phyloP scores from a whole-genome alignment of 1,284 basidiomycete species.

The Rhizoctonia solani region DNA sequence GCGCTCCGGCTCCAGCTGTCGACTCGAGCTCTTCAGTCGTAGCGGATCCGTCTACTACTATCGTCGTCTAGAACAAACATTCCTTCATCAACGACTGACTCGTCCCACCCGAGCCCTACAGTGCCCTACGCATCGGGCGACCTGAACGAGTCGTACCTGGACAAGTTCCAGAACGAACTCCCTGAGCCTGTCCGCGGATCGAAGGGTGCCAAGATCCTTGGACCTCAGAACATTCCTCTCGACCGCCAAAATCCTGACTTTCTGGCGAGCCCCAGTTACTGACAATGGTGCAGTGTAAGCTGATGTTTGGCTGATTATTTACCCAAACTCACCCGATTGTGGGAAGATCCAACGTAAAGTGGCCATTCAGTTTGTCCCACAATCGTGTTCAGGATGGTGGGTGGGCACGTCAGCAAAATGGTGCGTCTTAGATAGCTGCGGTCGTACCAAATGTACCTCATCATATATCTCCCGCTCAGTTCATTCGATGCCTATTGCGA shows the following conservation, averaged over 20 bases:
- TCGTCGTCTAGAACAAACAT: no score
- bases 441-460: background rate
- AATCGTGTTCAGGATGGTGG: constrained; percentile 45
- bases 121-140: constrained; percentile 36
- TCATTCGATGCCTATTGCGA: constrained; percentile 40
- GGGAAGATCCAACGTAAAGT: constrained; percentile 41
- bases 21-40: no score
- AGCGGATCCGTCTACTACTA: no score
- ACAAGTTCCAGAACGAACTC: constrained; percentile 18
- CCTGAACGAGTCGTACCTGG: constrained; percentile 22
- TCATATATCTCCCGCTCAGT: constrained; percentile 31
- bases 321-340: background rate
- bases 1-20: no score
- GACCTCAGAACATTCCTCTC: constrained; percentile 58
- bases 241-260: constrained; percentile 63
- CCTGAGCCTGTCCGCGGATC: constrained; percentile 6
- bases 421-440: constrained; percentile 20
- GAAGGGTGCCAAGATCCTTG: constrained; percentile 39
- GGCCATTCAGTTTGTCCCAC: constrained; percentile 44
- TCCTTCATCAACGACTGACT: no score
- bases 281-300: constrained; percentile 66
- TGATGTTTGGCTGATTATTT: background rate
- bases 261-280: constrained; percentile 65
- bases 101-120: constrained; percentile 6
- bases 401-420: constrained; percentile 43